A percentile compares a stretch with the other conserved stretches of the same genome.
These are phyloP conservation scores for Dendryphion nanum DNA, from an alignment of 2,329 filamentous ascomycete genomes.

Conservation along the genomic window DNA sequence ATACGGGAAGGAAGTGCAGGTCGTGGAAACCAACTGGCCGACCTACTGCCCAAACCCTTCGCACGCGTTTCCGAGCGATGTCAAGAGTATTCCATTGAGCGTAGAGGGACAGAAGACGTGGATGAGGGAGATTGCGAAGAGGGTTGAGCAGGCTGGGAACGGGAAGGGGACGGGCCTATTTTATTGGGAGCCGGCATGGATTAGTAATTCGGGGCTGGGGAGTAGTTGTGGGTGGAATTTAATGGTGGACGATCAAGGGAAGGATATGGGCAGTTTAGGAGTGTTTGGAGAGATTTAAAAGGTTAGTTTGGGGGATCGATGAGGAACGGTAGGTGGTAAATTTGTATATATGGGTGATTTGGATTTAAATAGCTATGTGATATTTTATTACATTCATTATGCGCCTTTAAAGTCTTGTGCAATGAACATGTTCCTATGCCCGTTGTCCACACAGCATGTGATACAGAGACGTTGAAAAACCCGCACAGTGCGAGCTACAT, in stretches of 20 bases:
- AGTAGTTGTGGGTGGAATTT: slow-evolving; percentile 65
- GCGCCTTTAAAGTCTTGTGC: too few relatives aligned
- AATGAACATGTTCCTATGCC: too few relatives aligned
- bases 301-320: too few relatives aligned
- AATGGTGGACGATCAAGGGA: slow-evolving; percentile 58
- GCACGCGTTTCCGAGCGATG: slow-evolving; percentile 61
- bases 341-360: too few relatives aligned
- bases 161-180: slow-evolving; percentile 57
- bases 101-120: slow-evolving; percentile 63
- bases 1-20: slow-evolving; percentile 66
- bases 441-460: too few relatives aligned
- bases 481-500: too few relatives aligned
- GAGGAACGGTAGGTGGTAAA: too few relatives aligned
- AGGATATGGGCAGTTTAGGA: slow-evolving; percentile 56
- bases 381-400: too few relatives aligned
- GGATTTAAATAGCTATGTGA: too few relatives aligned
- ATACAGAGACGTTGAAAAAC: too few relatives aligned
- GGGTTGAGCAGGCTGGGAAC: slow-evolving; percentile 56
- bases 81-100: slow-evolving; percentile 60
- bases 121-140: slow-evolving; percentile 58
- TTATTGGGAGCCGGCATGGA: slow-evolving; percentile 74
- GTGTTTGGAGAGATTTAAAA: slow-evolving; percentile 44
- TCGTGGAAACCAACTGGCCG: slow-evolving; percentile 72
- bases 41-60: slow-evolving; percentile 58
- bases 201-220: slow-evolving; percentile 63